These are phyloP conservation scores for Fomitiporia mediterranea DNA, from an alignment of 1,284 basidiomycete species.

Conservation along the genomic window DNA sequence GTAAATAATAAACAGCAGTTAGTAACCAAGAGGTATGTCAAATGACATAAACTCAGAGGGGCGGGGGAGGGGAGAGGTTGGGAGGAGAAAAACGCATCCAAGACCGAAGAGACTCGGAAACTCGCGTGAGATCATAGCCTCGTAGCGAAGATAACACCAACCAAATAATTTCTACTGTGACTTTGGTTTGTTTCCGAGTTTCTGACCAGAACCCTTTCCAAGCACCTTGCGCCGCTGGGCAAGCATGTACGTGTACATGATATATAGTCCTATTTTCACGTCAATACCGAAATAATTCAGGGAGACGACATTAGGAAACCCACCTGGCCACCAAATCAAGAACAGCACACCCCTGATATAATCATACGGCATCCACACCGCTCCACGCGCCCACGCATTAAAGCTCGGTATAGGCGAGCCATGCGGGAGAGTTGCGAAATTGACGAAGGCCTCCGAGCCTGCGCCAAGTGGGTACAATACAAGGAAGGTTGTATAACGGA, in stretches of 20 bases:
- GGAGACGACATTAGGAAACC: conserved; percentile 26
- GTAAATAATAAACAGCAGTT: too few relatives aligned
- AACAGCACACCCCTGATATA: conserved; percentile 62
- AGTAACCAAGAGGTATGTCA: too few relatives aligned
- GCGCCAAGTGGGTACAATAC: conserved; percentile 92
- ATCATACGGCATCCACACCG: conserved; percentile 38
- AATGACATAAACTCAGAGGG: too few relatives aligned
- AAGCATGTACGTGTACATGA: conserved; percentile 90
- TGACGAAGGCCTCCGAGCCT: conserved; percentile 83
- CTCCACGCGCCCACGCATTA: conserved; percentile 37
- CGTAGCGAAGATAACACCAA: too few relatives aligned
- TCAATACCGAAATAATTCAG: background rate
- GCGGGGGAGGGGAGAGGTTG: too few relatives aligned
- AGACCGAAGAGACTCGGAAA: too few relatives aligned
- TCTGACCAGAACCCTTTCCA: conserved; percentile 34
- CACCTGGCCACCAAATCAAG: conserved; percentile 89
- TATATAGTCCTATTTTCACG: conserved; percentile 59
- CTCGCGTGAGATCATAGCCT: too few relatives aligned
- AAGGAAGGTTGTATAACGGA: conserved; percentile 92
- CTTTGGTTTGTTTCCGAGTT: conserved; percentile 30
- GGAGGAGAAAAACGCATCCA: too few relatives aligned
- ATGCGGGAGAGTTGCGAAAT: conserved; percentile 70
- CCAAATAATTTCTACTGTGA: too few relatives aligned
- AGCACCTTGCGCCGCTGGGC: conserved; percentile 76
- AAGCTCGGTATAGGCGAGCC: conserved; percentile 35